Evolutionary conservation across 1,284 basidiomycete genomes (phyloP).

Genomic region (Porogramme epimiltina): DNA sequence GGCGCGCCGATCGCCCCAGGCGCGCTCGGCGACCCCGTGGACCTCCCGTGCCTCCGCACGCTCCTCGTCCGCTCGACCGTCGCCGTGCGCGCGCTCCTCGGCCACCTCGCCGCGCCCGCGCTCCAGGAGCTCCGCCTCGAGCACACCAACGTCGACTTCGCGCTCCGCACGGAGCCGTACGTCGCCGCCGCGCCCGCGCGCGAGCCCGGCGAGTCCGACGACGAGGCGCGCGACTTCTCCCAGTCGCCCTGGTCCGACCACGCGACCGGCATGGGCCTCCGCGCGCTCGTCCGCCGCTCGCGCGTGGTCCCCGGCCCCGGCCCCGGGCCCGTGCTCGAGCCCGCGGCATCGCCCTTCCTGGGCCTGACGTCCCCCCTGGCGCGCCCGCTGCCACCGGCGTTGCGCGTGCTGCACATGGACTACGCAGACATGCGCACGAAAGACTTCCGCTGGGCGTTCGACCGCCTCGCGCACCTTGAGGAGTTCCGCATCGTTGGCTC

Average conservation of each 20-base stretch:
- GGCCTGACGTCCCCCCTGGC: no score
- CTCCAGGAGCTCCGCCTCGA: conserved; percentile 62
- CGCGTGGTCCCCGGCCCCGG: no score
- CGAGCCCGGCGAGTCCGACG: conserved; percentile 68
- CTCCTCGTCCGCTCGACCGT: conserved; percentile 60
- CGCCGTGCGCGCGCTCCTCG: conserved; percentile 62
- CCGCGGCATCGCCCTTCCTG: no score
- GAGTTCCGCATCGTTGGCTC: conserved; percentile 74
- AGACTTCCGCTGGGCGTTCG: conserved; percentile 70
- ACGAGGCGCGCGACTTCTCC: conserved; percentile 70
- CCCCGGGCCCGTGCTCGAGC: no score
- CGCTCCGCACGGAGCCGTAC: conserved; percentile 35
- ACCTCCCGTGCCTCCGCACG: conserved; percentile 54
- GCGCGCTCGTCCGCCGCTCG: conserved; percentile 57
- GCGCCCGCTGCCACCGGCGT: no score
- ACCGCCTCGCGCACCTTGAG: conserved; percentile 49
- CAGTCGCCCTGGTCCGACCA: conserved; percentile 75
- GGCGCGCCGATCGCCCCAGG: conserved; percentile 38
- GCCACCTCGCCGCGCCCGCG: conserved; percentile 56
- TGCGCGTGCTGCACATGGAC: conserved; percentile 71
- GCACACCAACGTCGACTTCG: conserved; percentile 65
- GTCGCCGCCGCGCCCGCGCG: conserved; percentile 11
- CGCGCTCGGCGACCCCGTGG: conserved; percentile 36
- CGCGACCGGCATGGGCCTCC: conserved; percentile 77
- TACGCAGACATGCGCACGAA: conserved; percentile 79